These are phyloP conservation scores for Ustanciosporium gigantosporum DNA, from an alignment of 1,284 basidiomycete genomes.

Conservation along the genomic window DNA sequence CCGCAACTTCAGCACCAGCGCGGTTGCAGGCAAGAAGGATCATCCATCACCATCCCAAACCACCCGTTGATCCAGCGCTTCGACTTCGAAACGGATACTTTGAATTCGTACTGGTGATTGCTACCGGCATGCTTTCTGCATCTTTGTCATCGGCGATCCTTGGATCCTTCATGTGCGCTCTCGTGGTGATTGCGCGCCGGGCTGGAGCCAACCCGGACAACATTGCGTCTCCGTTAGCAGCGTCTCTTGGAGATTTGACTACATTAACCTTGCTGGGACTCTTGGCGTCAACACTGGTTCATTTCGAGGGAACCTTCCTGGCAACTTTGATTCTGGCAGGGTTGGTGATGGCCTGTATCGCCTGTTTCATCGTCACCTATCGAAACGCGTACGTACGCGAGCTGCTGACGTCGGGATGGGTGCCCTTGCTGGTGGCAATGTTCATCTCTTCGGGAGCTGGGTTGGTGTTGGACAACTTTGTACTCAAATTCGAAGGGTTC, in stretches of 20 bases:
- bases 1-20: background rate
- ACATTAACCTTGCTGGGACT: constrained; percentile 67
- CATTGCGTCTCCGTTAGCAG: constrained; percentile 89
- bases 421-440: constrained; percentile 88
- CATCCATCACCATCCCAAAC: constrained; percentile 57
- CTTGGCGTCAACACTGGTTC: constrained; percentile 55
- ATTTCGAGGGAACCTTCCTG: constrained; percentile 61
- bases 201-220: constrained; percentile 87
- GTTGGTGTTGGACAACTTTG: constrained; percentile 85
- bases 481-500: constrained; percentile 82
- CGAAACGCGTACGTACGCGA: constrained; percentile 72
- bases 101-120: constrained; percentile 78
- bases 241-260: constrained; percentile 87
- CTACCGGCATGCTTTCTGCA: constrained; percentile 85
- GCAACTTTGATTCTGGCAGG: constrained; percentile 70
- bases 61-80: constrained; percentile 52
- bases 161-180: constrained; percentile 87
- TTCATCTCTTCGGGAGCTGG: constrained; percentile 86
- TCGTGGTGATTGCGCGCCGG: constrained; percentile 78
- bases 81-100: constrained; percentile 62
- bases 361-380: constrained; percentile 66
- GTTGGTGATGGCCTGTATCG: constrained; percentile 66
- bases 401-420: constrained; percentile 82
- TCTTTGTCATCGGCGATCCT: constrained; percentile 77
- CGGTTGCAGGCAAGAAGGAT: constrained; percentile 37